Conservation (phyloP, 108 stramenopile genomes). For the Mediolabrus comicus region DNA sequence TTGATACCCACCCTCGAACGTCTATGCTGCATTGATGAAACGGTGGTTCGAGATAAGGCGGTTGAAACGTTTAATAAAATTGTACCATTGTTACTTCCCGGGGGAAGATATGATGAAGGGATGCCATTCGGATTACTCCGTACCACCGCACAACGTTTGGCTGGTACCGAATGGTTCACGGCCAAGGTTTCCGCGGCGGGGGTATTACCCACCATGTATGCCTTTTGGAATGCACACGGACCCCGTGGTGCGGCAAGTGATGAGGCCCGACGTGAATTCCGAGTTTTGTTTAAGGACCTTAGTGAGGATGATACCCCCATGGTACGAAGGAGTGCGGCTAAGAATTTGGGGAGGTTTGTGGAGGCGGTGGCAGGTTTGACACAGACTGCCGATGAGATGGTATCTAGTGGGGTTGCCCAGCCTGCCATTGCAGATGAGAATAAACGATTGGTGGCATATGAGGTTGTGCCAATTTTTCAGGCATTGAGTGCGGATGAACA, state of each 20-base stretch:
- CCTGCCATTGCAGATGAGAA: constrained; percentile 23
- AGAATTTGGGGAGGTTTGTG: constrained; percentile 69
- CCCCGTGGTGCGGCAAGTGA: constrained; percentile 19
- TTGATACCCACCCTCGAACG: constrained; percentile 90
- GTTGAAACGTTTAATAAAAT: constrained; percentile 73
- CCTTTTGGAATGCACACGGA: constrained; percentile 41
- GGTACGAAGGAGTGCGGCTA: constrained; percentile 89
- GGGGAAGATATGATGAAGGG: constrained; percentile 25
- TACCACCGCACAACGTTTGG: constrained; percentile 79
- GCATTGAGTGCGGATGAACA: constrained; percentile 92
- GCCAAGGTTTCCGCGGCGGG: constrained; percentile 90
- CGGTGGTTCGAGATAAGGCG: constrained; percentile 90
- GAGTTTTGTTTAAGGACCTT: constrained; percentile 70
- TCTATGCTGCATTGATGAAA: constrained; percentile 93
- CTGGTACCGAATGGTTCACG: constrained; percentile 96
- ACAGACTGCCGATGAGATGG: constrained; percentile 38
- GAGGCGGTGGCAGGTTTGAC: constrained; percentile 47
- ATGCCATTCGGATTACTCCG: constrained; percentile 41
- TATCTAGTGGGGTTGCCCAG: constrained; percentile 20
- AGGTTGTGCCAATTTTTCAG: constrained; percentile 74
- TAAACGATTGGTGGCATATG: constrained; percentile 30
- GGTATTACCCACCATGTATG: constrained; percentile 50
- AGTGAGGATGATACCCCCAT: constrained; percentile 95
- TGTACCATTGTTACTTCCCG: constrained; percentile 32
- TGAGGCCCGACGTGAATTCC: constrained; percentile 55